These are phyloP conservation scores for Chytriomyces sp. DNA, from an alignment of 192 early-diverging fungal species.

Conservation along the genomic window DNA sequence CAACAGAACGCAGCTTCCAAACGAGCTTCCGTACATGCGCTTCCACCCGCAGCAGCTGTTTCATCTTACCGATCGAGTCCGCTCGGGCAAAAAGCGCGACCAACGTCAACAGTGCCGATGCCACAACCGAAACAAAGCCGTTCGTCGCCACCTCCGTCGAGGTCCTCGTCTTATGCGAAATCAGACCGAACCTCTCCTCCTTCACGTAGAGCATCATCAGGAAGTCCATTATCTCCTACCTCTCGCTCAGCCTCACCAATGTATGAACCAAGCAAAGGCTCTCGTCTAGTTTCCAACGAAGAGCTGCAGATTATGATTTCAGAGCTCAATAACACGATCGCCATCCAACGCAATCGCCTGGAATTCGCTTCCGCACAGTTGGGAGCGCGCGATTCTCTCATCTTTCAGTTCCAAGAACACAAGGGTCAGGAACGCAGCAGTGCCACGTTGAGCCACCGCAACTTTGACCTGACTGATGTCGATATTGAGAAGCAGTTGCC, in stretches of 20 bases:
- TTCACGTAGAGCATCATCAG: neutral
- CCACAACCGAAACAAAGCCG: too few relatives aligned
- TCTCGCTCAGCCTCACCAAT: neutral
- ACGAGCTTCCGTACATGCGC: too few relatives aligned
- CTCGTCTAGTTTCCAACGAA: neutral
- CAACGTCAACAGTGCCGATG: too few relatives aligned
- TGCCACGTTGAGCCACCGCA: neutral
- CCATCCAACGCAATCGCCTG: neutral
- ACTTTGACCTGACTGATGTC: neutral
- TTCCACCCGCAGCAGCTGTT: too few relatives aligned
- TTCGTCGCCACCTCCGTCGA: neutral
- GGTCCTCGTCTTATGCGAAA: neutral
- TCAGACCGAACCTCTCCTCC: neutral
- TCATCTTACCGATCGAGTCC: too few relatives aligned
- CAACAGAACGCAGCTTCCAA: too few relatives aligned
- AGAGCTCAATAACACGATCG: slow-evolving; percentile 5
- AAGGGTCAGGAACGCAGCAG: neutral
- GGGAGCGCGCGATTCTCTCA: neutral
- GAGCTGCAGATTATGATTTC: neutral
- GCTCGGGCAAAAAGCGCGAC: too few relatives aligned
- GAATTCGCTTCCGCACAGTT: neutral
- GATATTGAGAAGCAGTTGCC: neutral
- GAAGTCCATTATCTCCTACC: neutral
- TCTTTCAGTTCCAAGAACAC: too few relatives aligned
- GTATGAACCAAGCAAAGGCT: neutral